A percentile compares a stretch with the other conserved stretches of the same genome.
phyloP scores from a whole-genome alignment of 495 filamentous ascomycete genomes.

The Penicillium mononematosum region DNA sequence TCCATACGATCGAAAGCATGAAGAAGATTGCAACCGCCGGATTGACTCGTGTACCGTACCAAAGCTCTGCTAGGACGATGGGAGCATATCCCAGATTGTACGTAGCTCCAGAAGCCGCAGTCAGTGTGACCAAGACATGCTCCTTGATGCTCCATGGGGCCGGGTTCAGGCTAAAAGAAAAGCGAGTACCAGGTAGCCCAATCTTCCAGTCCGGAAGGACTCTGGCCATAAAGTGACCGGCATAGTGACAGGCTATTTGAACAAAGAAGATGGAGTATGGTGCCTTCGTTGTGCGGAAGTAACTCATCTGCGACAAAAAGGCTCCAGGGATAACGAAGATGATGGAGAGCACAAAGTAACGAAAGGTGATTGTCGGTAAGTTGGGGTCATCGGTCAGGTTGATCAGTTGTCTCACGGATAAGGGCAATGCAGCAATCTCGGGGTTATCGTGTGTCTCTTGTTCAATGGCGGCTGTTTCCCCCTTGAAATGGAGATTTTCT shows the following conservation, averaged over 20 bases:
- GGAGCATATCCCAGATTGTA: conserved; percentile 50
- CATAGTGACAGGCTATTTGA: conserved; percentile 55
- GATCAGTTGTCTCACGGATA: conserved; percentile 52
- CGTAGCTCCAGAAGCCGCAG: conserved; percentile 54
- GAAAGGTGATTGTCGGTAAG: conserved; percentile 54
- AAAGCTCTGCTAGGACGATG: conserved; percentile 54
- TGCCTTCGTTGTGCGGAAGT: conserved; percentile 53
- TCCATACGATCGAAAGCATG: conserved; percentile 57
- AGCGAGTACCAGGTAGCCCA: conserved; percentile 46
- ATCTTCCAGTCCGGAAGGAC: conserved; percentile 47
- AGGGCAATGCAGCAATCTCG: conserved; percentile 47
- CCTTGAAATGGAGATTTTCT: conserved; percentile 20
- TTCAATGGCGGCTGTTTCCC: conserved; percentile 29
- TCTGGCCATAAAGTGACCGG: conserved; percentile 52
- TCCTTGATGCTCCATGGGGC: conserved; percentile 59
- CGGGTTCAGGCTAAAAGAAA: conserved; percentile 53
- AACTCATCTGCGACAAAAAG: conserved; percentile 53
- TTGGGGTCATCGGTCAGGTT: conserved; percentile 53
- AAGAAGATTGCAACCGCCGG: conserved; percentile 54
- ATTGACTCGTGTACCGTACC: conserved; percentile 49
- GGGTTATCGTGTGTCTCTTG: conserved; percentile 43
- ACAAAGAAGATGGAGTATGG: conserved; percentile 60
- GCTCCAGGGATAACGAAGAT: conserved; percentile 55
- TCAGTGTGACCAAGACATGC: conserved; percentile 55
- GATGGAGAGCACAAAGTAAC: conserved; percentile 53